Evolutionary conservation across 1,284 basidiomycete species (phyloP).

Genomic region (Austroboletus rostrupii): DNA sequence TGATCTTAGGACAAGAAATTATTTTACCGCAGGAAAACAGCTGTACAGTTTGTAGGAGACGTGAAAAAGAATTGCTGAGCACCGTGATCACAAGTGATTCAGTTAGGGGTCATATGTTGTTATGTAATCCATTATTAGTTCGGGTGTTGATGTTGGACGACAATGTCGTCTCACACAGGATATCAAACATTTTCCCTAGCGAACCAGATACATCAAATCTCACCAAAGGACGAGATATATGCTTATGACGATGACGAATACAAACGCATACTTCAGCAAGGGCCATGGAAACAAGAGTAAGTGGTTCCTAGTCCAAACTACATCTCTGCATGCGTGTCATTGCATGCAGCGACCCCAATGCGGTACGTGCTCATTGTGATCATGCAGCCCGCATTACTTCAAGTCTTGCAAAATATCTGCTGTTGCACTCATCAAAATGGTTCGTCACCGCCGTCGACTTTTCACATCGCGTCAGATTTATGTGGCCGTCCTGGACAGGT

Average conservation of each 20-base stretch:
- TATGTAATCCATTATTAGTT: no score
- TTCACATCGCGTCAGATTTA: not conserved
- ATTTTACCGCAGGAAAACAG: no score
- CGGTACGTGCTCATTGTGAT: constrained; percentile 3
- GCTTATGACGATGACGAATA: constrained; percentile 75
- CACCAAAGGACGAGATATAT: constrained; percentile 78
- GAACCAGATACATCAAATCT: constrained; percentile 73
- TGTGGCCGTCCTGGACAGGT: constrained; percentile 49
- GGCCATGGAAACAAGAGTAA: constrained; percentile 88
- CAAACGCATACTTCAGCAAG: constrained; percentile 62
- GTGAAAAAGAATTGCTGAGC: no score
- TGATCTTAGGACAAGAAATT: no score
- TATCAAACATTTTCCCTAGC: constrained; percentile 80
- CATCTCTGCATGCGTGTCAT: constrained; percentile 4
- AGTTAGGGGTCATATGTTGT: no score
- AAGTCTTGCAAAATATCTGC: constrained; percentile 93
- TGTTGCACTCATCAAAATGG: constrained; percentile 97
- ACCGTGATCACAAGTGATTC: no score
- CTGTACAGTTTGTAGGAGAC: no score
- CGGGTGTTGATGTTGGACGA: constrained; percentile 1
- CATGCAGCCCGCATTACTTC: constrained; percentile 81
- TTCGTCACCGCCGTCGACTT: constrained; percentile 30
- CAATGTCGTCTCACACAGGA: constrained; percentile 46
- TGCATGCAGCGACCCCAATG: not conserved
- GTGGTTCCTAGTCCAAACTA: constrained; percentile 2